Conservation (phyloP, 257 asterid genomes). For the Striga asiatica region DNA sequence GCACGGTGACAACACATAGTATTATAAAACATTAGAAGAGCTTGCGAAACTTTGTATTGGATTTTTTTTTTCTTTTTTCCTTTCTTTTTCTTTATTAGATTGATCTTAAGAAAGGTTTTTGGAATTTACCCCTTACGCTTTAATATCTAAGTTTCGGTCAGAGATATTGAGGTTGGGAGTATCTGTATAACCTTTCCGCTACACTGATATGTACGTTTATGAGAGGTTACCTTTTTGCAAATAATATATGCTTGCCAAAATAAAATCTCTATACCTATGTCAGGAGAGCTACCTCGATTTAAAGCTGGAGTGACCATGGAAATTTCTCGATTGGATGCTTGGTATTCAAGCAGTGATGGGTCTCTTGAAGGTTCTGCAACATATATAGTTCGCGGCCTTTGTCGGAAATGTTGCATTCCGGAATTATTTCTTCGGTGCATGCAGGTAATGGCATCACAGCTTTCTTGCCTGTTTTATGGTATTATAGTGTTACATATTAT, state of each 20-base stretch:
- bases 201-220: slow-evolving; percentile 1
- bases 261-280: neutral
- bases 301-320: slow-evolving; percentile 92
- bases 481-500: too few relatives aligned
- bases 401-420: slow-evolving; percentile 95
- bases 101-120: neutral
- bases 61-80: too few relatives aligned
- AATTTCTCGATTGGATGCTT: slow-evolving; percentile 83
- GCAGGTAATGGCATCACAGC: slow-evolving; percentile 50
- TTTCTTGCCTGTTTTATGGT: neutral
- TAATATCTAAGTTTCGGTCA: neutral
- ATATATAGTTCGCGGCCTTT: slow-evolving; percentile 78
- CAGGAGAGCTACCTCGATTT: slow-evolving; percentile 88
- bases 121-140: neutral
- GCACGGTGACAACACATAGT: too few relatives aligned
- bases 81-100: too few relatives aligned
- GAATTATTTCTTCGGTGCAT: slow-evolving; percentile 85
- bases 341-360: slow-evolving; percentile 79
- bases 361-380: slow-evolving; percentile 75
- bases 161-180: neutral
- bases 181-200: neutral
- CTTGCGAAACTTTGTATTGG: too few relatives aligned
- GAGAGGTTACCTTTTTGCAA: slow-evolving; percentile 1
- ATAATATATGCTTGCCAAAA: neutral
- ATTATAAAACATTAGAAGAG: too few relatives aligned